A percentile compares a stretch with the other conserved stretches of the same genome.
Conservation (phyloP, 2,329 filamentous ascomycete genomes). For the Arthrobotrys pseudoclavata region DNA sequence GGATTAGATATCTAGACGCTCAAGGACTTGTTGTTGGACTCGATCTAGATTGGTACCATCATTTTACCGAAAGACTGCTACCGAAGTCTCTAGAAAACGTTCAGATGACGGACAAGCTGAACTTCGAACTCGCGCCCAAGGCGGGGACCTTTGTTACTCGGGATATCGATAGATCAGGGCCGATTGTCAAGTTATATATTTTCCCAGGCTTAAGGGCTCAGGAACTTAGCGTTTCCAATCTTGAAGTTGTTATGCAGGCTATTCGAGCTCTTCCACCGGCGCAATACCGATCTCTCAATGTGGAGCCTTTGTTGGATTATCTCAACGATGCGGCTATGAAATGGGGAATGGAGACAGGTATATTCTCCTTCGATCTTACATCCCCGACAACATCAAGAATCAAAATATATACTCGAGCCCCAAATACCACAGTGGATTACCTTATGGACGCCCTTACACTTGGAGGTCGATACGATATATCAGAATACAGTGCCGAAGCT, state of each 20-base stretch:
- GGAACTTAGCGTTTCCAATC: conserved; percentile 62
- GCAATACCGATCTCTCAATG: conserved; percentile 61
- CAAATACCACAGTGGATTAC: conserved; percentile 61
- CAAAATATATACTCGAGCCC: conserved; percentile 63
- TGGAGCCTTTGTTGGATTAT: conserved; percentile 62
- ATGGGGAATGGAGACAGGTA: conserved; percentile 62
- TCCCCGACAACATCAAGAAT: conserved; percentile 61
- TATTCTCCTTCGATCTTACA: conserved; percentile 62
- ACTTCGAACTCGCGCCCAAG: conserved; percentile 62
- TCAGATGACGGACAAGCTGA: conserved; percentile 58
- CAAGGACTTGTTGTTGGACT: conserved; percentile 62
- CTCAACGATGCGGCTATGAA: conserved; percentile 60
- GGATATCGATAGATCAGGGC: conserved; percentile 62
- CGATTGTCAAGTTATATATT: conserved; percentile 62
- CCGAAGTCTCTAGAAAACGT: conserved; percentile 42
- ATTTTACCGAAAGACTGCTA: conserved; percentile 61
- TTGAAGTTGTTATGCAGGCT: conserved; percentile 61
- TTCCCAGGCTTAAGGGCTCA: conserved; percentile 62
- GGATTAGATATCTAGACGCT: conserved; percentile 59
- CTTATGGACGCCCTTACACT: conserved; percentile 63
- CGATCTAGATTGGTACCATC: conserved; percentile 62
- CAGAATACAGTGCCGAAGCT: conserved; percentile 57
- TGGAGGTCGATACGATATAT: conserved; percentile 60
- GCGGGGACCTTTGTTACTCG: conserved; percentile 62
- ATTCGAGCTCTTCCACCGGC: conserved; percentile 60